These are phyloP conservation scores for Paragyromitra xinjiangensis DNA, from an alignment of 495 filamentous ascomycete species.

Conservation along the genomic window DNA sequence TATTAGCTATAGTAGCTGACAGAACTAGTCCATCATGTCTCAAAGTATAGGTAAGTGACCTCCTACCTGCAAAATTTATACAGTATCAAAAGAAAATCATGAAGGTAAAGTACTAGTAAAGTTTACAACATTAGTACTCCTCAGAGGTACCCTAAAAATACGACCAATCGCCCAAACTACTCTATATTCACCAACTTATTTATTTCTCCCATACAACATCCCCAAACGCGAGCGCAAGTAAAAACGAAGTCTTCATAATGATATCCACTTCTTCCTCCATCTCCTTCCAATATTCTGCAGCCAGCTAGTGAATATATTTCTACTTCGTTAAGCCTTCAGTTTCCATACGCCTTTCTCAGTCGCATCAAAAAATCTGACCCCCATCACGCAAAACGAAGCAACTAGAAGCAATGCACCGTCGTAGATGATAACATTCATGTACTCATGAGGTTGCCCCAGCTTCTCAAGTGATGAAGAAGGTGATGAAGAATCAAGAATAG, in stretches of 20 bases:
- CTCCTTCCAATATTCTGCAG: not conserved
- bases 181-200: too few relatives aligned
- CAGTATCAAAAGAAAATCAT: too few relatives aligned
- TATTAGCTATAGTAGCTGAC: too few relatives aligned
- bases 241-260: not conserved
- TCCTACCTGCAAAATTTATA: too few relatives aligned
- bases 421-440: slow-evolving; percentile 55
- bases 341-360: slow-evolving; percentile 56
- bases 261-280: not conserved
- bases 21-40: too few relatives aligned
- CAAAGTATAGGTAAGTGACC: too few relatives aligned
- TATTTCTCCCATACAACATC: too few relatives aligned
- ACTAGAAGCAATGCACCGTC: slow-evolving; percentile 54
- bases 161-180: too few relatives aligned
- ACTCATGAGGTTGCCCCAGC: slow-evolving; percentile 55
- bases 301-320: not conserved
- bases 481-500: slow-evolving; percentile 34
- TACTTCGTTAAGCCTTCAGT: slow-evolving; percentile 54
- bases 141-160: too few relatives aligned
- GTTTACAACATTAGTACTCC: too few relatives aligned
- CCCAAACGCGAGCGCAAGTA: not conserved
- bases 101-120: too few relatives aligned
- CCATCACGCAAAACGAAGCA: slow-evolving; percentile 56
- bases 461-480: slow-evolving; percentile 48
- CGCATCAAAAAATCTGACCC: slow-evolving; percentile 56